Percentiles rank a stretch among this genome's conserved stretches.
These are phyloP conservation scores for Fusarium brachygibbosum DNA, from an alignment of 2,329 filamentous ascomycete species.

Conservation along the genomic window DNA sequence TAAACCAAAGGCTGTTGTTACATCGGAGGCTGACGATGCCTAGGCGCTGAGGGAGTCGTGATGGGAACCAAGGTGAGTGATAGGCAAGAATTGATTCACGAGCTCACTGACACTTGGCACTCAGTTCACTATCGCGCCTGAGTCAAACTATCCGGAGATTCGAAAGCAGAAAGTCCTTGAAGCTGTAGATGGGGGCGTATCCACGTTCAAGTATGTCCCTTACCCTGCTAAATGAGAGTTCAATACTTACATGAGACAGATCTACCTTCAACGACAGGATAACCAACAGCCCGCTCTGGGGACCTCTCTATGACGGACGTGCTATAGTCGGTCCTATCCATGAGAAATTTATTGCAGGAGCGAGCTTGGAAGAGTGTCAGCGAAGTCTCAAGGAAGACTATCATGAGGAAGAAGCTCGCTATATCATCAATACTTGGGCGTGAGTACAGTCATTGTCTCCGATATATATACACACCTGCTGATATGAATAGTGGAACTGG, in stretches of 20 bases:
- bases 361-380: constrained; percentile 59
- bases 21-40: not conserved
- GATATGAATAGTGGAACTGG: constrained; percentile 56
- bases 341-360: constrained; percentile 56
- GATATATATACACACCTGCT: constrained; percentile 1
- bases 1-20: not conserved
- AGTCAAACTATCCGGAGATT: constrained; percentile 58
- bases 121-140: constrained; percentile 60
- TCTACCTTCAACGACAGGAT: constrained; percentile 61
- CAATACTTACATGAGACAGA: constrained; percentile 34
- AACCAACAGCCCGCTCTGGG: constrained; percentile 57
- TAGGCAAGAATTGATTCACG: not conserved
- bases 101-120: constrained; percentile 32
- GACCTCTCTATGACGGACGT: constrained; percentile 60
- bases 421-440: constrained; percentile 56
- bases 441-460: constrained; percentile 43
- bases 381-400: constrained; percentile 56
- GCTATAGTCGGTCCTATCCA: constrained; percentile 58
- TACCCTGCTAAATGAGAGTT: not conserved
- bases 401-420: constrained; percentile 51
- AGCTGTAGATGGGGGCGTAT: constrained; percentile 59
- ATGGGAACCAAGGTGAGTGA: constrained; percentile 59
- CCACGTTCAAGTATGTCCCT: constrained; percentile 60
- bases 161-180: constrained; percentile 59
- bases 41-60: constrained; percentile 60